Evolutionary conservation across 177 flowering plant genomes (phyloP), one percentile per base, ranked within the genome.

Genomic region (Vitis hybrid): DNA sequence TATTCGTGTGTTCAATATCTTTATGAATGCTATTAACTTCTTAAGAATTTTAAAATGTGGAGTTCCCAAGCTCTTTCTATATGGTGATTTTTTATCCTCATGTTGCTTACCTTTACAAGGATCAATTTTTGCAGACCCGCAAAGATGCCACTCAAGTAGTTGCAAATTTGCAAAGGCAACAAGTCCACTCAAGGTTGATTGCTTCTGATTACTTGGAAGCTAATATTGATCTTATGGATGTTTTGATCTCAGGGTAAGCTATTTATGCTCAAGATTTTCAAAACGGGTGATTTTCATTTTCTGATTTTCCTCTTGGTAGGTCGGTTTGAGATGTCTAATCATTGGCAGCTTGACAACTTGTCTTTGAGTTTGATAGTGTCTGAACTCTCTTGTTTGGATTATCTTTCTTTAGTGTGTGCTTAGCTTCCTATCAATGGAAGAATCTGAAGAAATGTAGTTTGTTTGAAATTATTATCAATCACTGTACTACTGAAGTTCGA

Each of bases 111-210:
- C 54, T 14, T 62, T 55, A 62, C 62, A 39, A 7, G 60, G 63
- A 7, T 65, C 39, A 22, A 50, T 50, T 63, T 73, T 55, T 77
- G 67, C 73, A 94, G 98, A 83, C 95, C 34, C 86, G 98, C 45
- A 95, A 87, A 82, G 98, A 95, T 89, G 97, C 93, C 11, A 91
- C 99, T 54, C 98, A 90, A 81, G 88, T 95, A 65, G 97, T 90
- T 72, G 98, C 99, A 34, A 95, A 95, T 86, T 76, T 93, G 78
- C 99, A 93, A 78, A 85, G 97, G 79, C 99, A 95, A 65, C 97
- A 87, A 76, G 97, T 91, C 73, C 83, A 88, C 0, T 95, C 97
- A 59, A 83, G 89, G 53, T 67, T 95, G 80, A 93, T 95, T 81
- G 99, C 99, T 39, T 91, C 87, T 74, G 92, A 90, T 71, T 91